Evolutionary conservation across 176 grass and related monocot genomes (phyloP), one percentile per base, ranked within the genome.

Genomic region (Microstegium vimineum): DNA sequence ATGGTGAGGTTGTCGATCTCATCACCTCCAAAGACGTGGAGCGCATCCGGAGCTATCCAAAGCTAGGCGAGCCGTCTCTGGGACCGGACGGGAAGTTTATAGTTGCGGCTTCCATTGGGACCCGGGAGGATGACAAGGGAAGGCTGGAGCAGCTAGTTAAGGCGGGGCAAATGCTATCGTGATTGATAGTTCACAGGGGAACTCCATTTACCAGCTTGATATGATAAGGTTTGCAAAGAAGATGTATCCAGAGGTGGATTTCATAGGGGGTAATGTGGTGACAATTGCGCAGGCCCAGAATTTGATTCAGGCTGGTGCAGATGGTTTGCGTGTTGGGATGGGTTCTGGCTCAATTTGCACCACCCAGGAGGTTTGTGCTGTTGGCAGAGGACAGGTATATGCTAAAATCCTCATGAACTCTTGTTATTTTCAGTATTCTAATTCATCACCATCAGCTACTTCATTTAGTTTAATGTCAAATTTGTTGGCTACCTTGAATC

Each of bases 281-380:
- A 95, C 95, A 0, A 95, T 95, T 35, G 81, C 89, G 0, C 95
- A 91, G 72, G 79, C 90, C 0, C 92, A 95, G 68, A 98, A 93
- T 93, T 69, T 98, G 82, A 79, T 95, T 11, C 69, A 83, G 41
- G 79, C 87, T 6, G 95, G 92, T n/a, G 90, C 56, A 3, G 95
- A 98, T 83, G 95, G 92, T 5, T 52, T 98, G 79, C 89, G 95
- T 16, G 92, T 98, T 46, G 95, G 95, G 27, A 98, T 94, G 95
- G 95, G 95, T 17, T 95, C 92, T 20, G 92, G 95, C 20, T 98
- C 92, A 49, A 98, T 98, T 71, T 98, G 95, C 60, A 98, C 95
- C 27, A 98, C 95, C 49, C 95, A 98, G 66, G 90, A 95, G 81
- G 92, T 98, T 74, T 95, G 92, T 47, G 90, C 90, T 34, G 95